phyloP scores from a whole-genome alignment of 2,329 filamentous ascomycete genomes.

The Pyrenochaeta sp. region DNA sequence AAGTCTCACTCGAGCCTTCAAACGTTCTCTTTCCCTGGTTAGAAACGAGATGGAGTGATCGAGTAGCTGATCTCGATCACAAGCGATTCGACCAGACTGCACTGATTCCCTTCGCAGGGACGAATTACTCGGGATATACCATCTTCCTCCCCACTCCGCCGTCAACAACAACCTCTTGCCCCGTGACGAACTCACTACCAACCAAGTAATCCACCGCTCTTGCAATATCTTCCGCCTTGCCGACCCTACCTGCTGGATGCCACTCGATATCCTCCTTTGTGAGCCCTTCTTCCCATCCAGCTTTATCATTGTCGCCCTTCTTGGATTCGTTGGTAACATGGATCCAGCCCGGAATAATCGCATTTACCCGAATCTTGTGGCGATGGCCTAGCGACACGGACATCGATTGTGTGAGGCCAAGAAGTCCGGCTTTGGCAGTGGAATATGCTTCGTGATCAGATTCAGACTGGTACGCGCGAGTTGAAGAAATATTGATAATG shows the following conservation, averaged over 20 bases:
- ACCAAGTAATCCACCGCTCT: slow-evolving; percentile 53
- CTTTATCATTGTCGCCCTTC: slow-evolving; percentile 52
- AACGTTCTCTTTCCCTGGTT: no score
- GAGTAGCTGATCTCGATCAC: no score
- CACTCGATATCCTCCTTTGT: slow-evolving; percentile 56
- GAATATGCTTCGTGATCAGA: slow-evolving; percentile 60
- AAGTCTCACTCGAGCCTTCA: no score
- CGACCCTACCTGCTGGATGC: slow-evolving; percentile 61
- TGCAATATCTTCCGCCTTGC: slow-evolving; percentile 58
- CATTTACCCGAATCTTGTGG: slow-evolving; percentile 58
- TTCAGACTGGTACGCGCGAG: slow-evolving; percentile 60
- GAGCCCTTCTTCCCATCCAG: slow-evolving; percentile 58
- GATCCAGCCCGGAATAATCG: slow-evolving; percentile 63
- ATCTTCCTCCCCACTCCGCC: slow-evolving; percentile 58
- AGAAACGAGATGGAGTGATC: no score
- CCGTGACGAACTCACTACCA: slow-evolving; percentile 53
- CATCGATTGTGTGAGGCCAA: slow-evolving; percentile 61
- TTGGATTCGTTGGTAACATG: slow-evolving; percentile 57
- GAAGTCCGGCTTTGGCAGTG: slow-evolving; percentile 60
- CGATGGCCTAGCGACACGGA: slow-evolving; percentile 55
- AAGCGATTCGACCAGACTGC: no score
- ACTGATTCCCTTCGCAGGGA: not conserved
- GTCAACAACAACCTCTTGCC: slow-evolving; percentile 58
- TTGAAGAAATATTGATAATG: slow-evolving; percentile 60
- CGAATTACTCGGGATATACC: slow-evolving; percentile 52